These are phyloP conservation scores for Leccinum broughii DNA, from an alignment of 768 basidiomycete genomes.

Conservation along the genomic window DNA sequence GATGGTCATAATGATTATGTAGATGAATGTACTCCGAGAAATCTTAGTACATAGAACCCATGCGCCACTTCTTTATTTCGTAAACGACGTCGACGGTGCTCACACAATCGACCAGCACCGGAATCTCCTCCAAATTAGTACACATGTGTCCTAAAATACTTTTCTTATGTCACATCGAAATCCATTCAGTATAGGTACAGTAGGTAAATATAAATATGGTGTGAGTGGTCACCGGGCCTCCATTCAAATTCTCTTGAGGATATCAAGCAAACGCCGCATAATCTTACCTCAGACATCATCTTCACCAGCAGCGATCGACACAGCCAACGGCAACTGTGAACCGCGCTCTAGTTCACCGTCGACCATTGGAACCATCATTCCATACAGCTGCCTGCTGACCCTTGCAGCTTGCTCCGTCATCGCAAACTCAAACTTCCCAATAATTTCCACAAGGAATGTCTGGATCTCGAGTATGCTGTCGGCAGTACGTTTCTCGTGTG, in stretches of 20 bases:
- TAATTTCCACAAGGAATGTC: slow-evolving; percentile 39
- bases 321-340: slow-evolving; percentile 28
- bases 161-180: too few relatives aligned
- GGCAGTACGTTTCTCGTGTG: background rate
- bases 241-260: too few relatives aligned
- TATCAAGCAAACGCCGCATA: too few relatives aligned
- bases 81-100: too few relatives aligned
- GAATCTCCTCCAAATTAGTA: too few relatives aligned
- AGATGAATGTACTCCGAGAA: background rate
- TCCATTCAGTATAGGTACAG: too few relatives aligned
- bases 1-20: slow-evolving; percentile 46
- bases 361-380: slow-evolving; percentile 34
- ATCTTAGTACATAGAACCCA: too few relatives aligned
- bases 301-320: background rate
- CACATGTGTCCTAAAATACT: too few relatives aligned
- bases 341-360: slow-evolving; percentile 32
- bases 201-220: too few relatives aligned
- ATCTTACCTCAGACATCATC: background rate
- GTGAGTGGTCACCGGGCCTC: too few relatives aligned
- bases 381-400: slow-evolving; percentile 26
- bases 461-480: background rate
- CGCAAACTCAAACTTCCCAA: slow-evolving; percentile 54
- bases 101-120: too few relatives aligned
- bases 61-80: too few relatives aligned
- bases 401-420: slow-evolving; percentile 13